Base-by-base conservation (phyloP, 345 rosid genomes). In the Boechera retrofracta region DNA sequence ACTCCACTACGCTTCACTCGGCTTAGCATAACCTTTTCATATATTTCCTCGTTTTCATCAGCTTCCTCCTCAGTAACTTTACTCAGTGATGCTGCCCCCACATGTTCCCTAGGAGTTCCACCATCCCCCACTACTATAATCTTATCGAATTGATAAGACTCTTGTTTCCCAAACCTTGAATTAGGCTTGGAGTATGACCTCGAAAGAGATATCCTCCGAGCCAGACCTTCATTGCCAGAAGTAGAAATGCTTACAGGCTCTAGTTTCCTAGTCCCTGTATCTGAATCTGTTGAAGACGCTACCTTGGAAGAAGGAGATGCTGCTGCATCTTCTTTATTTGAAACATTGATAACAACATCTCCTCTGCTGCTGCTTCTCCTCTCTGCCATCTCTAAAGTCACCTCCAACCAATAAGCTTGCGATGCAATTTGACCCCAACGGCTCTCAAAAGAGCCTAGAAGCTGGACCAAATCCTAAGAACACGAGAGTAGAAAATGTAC, bases 141-240 rank as follows among this genome's bases (percentile, higher is more conserved):
- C 55, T 79, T 45, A 77, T 90, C 88, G 60, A 60, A 38, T 13
- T 64, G 31, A 35, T 24, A 76, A 11, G 86, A 80, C 71, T 32
- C 26, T 64, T 85, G 97, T 44, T 83, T 91, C 13, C 81, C 91
- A 59, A 93, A 93, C 77, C 98, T 86, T n/a, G 95, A 91, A 73
- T 89, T 93, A 26, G 92, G 83, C 77, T 87, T 93, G 28, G 89
- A 88, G 82, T 81, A 84, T 4, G 94, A 88, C 84, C 90, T 80
- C 1, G 80, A 31, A 15, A 89, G 24, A 16, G 93, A 73, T 75
- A 69, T 89, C 44, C 81, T 79, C 36, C 86, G 55, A 12, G 35
- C n/a, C 13, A 86, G 71, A 41, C 81, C 75, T 36, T 86, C 90
- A 10, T 29, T 76, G 60, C 39, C 24, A 21, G 24, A 21, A 21